A percentile compares a stretch with the other conserved stretches of the same genome.
Conservation (phyloP, 1,284 basidiomycete species). For the Testicularia cyperi region DNA sequence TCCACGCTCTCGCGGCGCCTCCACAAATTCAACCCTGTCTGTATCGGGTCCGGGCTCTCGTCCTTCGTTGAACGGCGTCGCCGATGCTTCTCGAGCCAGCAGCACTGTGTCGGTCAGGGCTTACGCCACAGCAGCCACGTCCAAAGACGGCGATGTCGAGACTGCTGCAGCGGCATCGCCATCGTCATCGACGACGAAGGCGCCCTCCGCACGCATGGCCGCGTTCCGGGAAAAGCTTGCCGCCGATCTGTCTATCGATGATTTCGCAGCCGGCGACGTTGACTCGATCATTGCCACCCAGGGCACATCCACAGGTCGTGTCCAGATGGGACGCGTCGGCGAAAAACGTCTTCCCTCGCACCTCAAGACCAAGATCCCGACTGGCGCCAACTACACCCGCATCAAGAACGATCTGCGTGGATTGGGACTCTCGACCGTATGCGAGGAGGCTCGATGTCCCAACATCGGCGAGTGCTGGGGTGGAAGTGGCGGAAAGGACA, state of each 20-base stretch:
- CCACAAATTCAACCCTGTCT: too few species aligned
- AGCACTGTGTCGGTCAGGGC: conserved; percentile 3
- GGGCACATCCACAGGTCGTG: conserved; percentile 9
- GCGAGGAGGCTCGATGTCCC: conserved; percentile 97
- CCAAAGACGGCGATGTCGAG: background rate
- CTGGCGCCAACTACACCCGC: conserved; percentile 80
- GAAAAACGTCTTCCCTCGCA: conserved; percentile 76
- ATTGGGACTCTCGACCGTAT: conserved; percentile 89
- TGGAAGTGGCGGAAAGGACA: conserved; percentile 71
- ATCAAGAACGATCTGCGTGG: conserved; percentile 96
- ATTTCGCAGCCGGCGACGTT: conserved; percentile 37
- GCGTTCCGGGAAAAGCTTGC: conserved; percentile 49
- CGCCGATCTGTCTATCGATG: conserved; percentile 43
- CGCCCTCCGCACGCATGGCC: conserved; percentile 22
- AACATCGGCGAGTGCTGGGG: conserved; percentile 99
- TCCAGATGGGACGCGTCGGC: conserved; percentile 46
- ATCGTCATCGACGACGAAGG: conserved; percentile 4
- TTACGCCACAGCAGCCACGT: conserved; percentile 21
- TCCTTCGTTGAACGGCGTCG: too few species aligned
- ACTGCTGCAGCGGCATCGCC: conserved; percentile 1
- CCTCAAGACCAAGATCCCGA: conserved; percentile 81
- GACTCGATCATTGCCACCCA: conserved; percentile 10
- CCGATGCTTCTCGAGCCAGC: conserved; percentile 1
- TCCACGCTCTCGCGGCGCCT: conserved; percentile 22
- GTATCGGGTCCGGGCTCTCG: too few species aligned